Evolutionary conservation across 257 asterid genomes (phyloP).

Genomic region (Nicotiana sylvestris): DNA sequence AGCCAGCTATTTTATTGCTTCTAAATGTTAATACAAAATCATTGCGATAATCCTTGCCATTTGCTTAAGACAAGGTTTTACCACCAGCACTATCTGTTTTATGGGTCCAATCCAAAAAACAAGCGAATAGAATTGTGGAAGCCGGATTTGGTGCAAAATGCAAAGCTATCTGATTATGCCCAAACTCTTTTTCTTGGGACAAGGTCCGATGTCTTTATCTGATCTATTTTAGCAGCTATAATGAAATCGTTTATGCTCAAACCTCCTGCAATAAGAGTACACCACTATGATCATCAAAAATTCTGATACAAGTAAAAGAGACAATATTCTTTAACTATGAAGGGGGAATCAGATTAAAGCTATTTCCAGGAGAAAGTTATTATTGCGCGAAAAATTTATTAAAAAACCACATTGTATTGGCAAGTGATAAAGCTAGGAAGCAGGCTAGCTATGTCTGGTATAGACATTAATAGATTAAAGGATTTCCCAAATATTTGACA

Average conservation of each 20-base stretch:
- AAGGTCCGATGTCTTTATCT: constrained; percentile 75
- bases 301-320: neutral
- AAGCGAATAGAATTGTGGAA: neutral
- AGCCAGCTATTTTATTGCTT: neutral
- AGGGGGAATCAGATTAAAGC: neutral
- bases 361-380: neutral
- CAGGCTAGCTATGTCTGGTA: neutral
- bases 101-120: too few species aligned
- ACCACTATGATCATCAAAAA: neutral
- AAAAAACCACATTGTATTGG: neutral
- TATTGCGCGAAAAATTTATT: neutral
- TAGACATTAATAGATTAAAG: neutral
- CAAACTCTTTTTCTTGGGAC: constrained; percentile 75
- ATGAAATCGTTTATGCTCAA: constrained; percentile 83
- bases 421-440: neutral
- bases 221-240: constrained; percentile 79
- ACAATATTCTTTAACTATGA: neutral
- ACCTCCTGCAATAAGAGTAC: constrained; percentile 55
- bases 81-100: too few species aligned
- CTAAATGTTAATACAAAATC: neutral
- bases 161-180: constrained; percentile 36
- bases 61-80: neutral
- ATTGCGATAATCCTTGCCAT: neutral
- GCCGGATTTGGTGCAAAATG: neutral
- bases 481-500: neutral